Percentiles rank a stretch among this genome's conserved stretches.
Evolutionary conservation across 73 alveolate genomes (phyloP).

Genomic region (Diophrys sp.): DNA sequence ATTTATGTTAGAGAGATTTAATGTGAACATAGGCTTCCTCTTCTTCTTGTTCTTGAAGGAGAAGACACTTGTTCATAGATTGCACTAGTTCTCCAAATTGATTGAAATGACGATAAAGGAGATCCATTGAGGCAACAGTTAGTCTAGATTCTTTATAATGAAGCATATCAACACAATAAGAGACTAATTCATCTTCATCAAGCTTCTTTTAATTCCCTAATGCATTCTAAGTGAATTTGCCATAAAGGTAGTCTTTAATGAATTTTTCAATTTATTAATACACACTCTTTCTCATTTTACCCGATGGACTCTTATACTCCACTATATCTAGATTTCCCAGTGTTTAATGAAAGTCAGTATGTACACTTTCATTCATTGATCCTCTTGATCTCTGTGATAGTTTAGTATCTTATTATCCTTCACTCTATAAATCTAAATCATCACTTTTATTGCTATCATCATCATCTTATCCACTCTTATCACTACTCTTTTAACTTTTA

Average conservation of each 20-base stretch:
- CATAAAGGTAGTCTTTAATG: background rate
- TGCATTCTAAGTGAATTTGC: background rate
- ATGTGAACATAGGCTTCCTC: constrained; percentile 12
- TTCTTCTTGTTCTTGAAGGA: constrained; percentile 6
- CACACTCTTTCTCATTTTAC: background rate
- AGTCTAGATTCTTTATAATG: background rate
- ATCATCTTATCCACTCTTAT: background rate
- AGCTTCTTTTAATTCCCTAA: background rate
- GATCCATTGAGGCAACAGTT: constrained; percentile 6
- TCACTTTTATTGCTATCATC: background rate
- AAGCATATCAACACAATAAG: background rate
- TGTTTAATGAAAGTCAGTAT: background rate
- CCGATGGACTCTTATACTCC: background rate
- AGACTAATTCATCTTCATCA: constrained; percentile 5
- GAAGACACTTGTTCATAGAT: background rate
- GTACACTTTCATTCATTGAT: background rate
- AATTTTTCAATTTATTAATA: background rate
- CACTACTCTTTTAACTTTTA: background rate
- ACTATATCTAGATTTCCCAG: background rate
- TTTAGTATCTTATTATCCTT: too few relatives aligned
- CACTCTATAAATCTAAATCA: too few relatives aligned
- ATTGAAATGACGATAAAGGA: constrained; percentile 5
- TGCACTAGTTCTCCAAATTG: background rate
- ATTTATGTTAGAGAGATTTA: constrained; percentile 1
- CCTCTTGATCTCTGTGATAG: background rate